Conservation (phyloP, 768 basidiomycete genomes). For the Phylloporus sp. region DNA sequence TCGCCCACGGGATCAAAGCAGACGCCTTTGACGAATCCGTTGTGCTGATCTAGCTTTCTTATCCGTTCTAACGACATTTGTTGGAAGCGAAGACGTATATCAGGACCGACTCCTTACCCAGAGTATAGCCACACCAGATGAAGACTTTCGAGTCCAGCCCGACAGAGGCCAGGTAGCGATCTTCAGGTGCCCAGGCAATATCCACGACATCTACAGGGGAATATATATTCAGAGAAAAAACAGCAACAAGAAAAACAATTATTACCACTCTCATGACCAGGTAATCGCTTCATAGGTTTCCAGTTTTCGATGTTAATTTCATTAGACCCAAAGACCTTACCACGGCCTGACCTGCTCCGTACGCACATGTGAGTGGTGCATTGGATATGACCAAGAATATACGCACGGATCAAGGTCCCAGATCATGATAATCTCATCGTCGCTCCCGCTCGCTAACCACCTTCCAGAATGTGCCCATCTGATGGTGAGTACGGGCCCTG, state of each 20-base stretch:
- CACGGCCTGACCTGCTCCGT: conserved; percentile 59
- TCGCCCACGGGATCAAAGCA: conserved; percentile 99
- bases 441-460: conserved; percentile 94
- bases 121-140: conserved; percentile 91
- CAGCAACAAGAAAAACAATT: background rate
- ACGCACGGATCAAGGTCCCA: conserved; percentile 96
- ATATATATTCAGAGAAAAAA: conserved; percentile 3
- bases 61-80: conserved; percentile 58
- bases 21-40: conserved; percentile 97
- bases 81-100: background rate
- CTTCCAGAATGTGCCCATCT: conserved; percentile 92
- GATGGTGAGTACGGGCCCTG: conserved; percentile 86
- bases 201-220: conserved; percentile 78
- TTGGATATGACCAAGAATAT: background rate
- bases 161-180: conserved; percentile 89
- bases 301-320: conserved; percentile 97
- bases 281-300: conserved; percentile 89
- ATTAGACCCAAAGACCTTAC: conserved; percentile 91
- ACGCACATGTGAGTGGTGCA: conserved; percentile 3
- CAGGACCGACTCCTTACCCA: conserved; percentile 50
- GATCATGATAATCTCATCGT: conserved; percentile 93
- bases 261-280: conserved; percentile 91
- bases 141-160: conserved; percentile 89
- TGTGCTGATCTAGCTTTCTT: conserved; percentile 80
- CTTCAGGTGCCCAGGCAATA: conserved; percentile 91